Percentiles rank a stretch among this genome's conserved stretches.
phyloP scores from a whole-genome alignment of 164 flowering plant genomes.

The Litsea cubeba region DNA sequence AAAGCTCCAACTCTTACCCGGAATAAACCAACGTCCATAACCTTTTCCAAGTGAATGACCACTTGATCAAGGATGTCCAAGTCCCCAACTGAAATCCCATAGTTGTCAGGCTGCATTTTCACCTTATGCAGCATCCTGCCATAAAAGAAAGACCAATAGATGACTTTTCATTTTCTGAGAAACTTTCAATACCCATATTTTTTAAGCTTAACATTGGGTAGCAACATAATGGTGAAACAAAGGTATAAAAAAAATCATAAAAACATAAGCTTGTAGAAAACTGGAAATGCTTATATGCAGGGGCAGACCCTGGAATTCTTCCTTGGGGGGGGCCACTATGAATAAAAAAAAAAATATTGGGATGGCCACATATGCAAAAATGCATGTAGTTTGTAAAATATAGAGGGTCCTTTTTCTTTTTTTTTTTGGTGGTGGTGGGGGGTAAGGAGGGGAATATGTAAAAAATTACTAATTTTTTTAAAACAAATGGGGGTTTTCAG shows the following conservation, averaged over 20 bases:
- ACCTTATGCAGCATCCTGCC: constrained; percentile 26
- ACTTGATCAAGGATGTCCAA: constrained; percentile 24
- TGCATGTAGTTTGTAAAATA: no score
- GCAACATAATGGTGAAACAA: not conserved
- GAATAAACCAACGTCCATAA: constrained; percentile 22
- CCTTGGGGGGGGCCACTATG: no score
- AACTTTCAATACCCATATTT: constrained; percentile 3
- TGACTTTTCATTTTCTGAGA: not conserved
- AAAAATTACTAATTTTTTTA: no score
- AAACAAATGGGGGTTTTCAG: no score
- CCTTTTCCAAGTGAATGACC: constrained; percentile 20
- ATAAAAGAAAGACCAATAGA: not conserved
- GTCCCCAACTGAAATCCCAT: constrained; percentile 19
- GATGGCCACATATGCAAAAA: no score
- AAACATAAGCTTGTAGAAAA: not conserved
- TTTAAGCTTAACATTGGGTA: not conserved
- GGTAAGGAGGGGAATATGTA: no score
- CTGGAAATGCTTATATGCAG: not conserved
- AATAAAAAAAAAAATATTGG: no score
- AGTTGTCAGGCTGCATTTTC: constrained; percentile 19
- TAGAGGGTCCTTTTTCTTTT: no score
- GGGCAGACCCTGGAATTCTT: no score
- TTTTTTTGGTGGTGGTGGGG: no score
- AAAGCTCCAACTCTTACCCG: constrained; percentile 13
- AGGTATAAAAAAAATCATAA: not conserved